Evolutionary conservation across 2,329 filamentous ascomycete species (phyloP), one percentile per base, ranked within the genome.

Genomic region (Botryosphaeria dothidea): DNA sequence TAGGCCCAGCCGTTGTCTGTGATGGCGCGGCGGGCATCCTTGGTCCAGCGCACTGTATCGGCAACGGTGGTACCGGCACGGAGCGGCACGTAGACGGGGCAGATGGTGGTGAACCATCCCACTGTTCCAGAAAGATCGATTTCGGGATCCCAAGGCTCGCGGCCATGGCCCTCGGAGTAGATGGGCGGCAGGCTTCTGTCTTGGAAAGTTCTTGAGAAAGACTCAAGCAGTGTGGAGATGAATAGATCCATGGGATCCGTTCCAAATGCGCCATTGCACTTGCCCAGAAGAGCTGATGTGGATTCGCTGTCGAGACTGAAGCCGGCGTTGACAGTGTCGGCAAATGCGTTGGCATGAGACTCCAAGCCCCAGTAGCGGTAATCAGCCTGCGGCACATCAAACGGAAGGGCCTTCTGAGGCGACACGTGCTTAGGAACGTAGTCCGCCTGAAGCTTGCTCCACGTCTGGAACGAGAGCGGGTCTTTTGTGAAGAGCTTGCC

Each of bases 301-400:
- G 73, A 72, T 34, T 72, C 71, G 2, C 71, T 67, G 23, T 71
- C 70, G 1, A 78, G 67, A 41, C 72, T 66, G 29, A 80, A 71
- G 1, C 71, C 68, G 27, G 75, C 69, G 8, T 70, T 68, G n/a
- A 75, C 69, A 15, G 70, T 71, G 57, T 79, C 77, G 15, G 70
- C 73, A 48, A 73, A 74, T 19, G 74, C 38, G 54, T 80, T 79
- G 9, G 66, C 21, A 8, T 69, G 68, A 21, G 68, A 66, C 15
- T 69, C 49, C 71, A 81, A 75, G 7, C 71, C 77, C 78, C 78
- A 80, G 65, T 79, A 80, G 1, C 69, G 71, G 6, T 75, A 65
- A 46, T 74, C 68, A 9, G 73, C 69, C n/a, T 69, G 64, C 19
- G 74, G 68, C 11, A 77, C 68, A 48, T 71, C 68, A 7, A 67